These are phyloP conservation scores for Singerocomus inundabilis DNA, from an alignment of 1,284 basidiomycete species.

Conservation along the genomic window DNA sequence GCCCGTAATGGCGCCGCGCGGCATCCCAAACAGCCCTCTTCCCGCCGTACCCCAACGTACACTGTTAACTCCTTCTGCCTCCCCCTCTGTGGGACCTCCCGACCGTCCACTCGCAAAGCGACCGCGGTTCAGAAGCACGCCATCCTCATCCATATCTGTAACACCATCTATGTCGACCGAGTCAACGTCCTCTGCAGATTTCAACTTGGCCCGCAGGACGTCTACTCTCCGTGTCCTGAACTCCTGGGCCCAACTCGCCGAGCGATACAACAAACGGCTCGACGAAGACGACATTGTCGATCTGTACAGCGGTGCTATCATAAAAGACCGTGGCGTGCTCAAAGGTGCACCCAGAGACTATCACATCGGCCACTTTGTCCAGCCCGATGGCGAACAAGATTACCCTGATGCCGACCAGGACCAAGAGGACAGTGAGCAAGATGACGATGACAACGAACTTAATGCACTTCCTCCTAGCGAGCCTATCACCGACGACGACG, in stretches of 20 bases:
- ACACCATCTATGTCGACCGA: constrained; percentile 31
- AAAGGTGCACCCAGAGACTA: constrained; percentile 41
- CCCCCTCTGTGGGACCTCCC: constrained; percentile 28
- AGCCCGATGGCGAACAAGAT: constrained; percentile 40
- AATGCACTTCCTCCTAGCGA: constrained; percentile 25
- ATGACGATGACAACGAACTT: constrained; percentile 31
- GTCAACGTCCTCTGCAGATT: constrained; percentile 33
- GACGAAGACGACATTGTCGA: constrained; percentile 79
- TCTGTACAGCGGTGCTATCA: constrained; percentile 52
- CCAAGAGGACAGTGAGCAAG: constrained; percentile 32
- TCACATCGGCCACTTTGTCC: constrained; percentile 48
- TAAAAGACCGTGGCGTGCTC: constrained; percentile 67
- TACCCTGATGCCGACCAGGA: constrained; percentile 29
- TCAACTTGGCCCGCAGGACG: constrained; percentile 54
- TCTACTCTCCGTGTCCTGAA: constrained; percentile 56
- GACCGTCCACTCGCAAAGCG: constrained; percentile 42
- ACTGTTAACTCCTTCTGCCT: constrained; percentile 30
- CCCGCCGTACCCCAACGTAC: constrained; percentile 13
- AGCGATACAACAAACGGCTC: constrained; percentile 59
- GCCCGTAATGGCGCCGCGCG: constrained; percentile 7
- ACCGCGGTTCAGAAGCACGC: constrained; percentile 34
- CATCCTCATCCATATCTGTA: constrained; percentile 28
- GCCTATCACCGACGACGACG: constrained; percentile 26
- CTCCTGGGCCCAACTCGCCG: constrained; percentile 63
- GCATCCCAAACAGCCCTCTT: neutral